Base-by-base conservation (phyloP, 2,329 filamentous ascomycete species). In the Epichloe brachyelytri region DNA sequence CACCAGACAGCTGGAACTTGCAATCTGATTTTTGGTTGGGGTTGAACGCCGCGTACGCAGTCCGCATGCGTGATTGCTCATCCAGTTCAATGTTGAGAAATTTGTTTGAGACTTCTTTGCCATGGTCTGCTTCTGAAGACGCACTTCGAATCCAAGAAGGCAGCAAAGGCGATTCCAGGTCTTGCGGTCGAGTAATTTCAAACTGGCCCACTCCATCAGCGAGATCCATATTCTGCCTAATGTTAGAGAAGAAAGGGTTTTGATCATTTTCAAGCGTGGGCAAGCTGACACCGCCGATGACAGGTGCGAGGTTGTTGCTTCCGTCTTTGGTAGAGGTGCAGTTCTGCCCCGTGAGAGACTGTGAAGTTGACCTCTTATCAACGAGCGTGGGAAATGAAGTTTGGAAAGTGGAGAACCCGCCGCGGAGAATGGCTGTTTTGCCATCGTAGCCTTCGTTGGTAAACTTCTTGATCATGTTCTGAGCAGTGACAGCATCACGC, bases 401-500 rank as follows among this genome's bases (percentile, higher is more conserved):
- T 1, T 82, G 75, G 59, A 97, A 93, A 1, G 80, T 79, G 20
- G 77, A 73, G 62, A 95, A 95, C 0, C 93, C 93, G 40, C 90
- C 89, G 52, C 82, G 80, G 26, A 98, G 70, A 50, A 97, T 84
- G 61, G 81, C 83, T 0, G 82, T 78, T 3, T 77, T 74, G 12
- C 90, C 91, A 1, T 72, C 68, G 75, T 86, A 97, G 0, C 87
- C 88, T 66, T 95, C 90, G 49, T 77, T 83, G 1, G 80, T 80
- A 60, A 98, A 98, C 63, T 98, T 98, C 65, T 90, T 95, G 22
- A 96, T 77, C 55, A 93, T 94, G 64, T 95, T 95, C 57, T 88
- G 73, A 26, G 89, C 85, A 5, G 85, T 81, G 2, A 79, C 71
- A 0, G 90, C 87, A 64, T 98, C 93, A 56, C 89, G 88, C 62